phyloP scores from a whole-genome alignment of 805 yeast genomes.

The Yarrowia divulgata region DNA sequence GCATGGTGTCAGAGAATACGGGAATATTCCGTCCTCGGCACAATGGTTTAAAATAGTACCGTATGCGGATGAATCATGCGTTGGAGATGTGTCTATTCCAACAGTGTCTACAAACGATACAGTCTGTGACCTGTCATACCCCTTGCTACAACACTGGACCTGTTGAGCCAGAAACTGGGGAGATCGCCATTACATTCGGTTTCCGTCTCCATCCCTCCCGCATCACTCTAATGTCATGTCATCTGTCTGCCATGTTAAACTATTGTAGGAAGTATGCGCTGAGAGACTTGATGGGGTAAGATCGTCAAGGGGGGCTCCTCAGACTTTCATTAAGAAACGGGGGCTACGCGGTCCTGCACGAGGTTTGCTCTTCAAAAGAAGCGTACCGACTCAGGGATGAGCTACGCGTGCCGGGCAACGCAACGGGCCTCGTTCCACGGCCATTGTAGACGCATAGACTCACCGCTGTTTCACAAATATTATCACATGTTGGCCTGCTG shows the following conservation, averaged over 20 bases:
- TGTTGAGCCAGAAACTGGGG: too few species aligned
- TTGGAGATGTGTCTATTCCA: background rate
- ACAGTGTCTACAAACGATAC: background rate
- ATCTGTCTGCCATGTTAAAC: background rate
- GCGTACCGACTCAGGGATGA: background rate
- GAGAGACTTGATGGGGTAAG: too few species aligned
- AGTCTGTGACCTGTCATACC: too few species aligned
- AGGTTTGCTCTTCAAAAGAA: background rate
- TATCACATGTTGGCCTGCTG: constrained; percentile 9
- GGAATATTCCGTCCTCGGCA: constrained; percentile 2
- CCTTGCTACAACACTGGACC: background rate
- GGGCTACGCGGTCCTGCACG: background rate
- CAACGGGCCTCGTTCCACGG: background rate
- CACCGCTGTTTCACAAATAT: constrained; percentile 2
- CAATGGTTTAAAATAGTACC: background rate
- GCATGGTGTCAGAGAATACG: background rate
- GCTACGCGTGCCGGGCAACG: background rate
- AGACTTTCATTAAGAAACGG: background rate
- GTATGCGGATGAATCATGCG: background rate
- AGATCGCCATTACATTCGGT: too few species aligned
- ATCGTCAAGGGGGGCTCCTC: background rate
- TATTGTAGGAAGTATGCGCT: too few species aligned
- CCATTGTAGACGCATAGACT: background rate
- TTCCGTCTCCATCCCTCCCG: background rate
- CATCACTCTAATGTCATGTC: constrained; percentile 1